These are phyloP conservation scores for Apiotrichum montevideense DNA, from an alignment of 1,284 basidiomycete genomes.

Conservation along the genomic window DNA sequence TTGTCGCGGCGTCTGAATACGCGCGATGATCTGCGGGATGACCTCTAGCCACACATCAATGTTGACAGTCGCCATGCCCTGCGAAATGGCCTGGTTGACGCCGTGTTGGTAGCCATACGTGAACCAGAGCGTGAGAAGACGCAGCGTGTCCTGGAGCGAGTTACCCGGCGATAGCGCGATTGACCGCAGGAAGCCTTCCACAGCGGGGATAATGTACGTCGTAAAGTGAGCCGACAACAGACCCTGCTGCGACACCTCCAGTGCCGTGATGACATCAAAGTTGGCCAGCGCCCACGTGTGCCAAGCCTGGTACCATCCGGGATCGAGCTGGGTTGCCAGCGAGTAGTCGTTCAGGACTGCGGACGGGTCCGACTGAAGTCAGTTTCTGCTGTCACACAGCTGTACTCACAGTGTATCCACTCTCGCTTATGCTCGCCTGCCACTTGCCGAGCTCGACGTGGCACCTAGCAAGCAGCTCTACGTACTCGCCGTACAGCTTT, in stretches of 20 bases:
- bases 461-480: conserved; percentile 86
- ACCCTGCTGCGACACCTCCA: conserved; percentile 68
- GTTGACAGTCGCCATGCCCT: conserved; percentile 82
- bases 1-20: conserved; percentile 87
- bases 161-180: conserved; percentile 86
- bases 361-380: conserved; percentile 55
- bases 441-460: conserved; percentile 96
- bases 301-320: conserved; percentile 98
- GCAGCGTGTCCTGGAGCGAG: conserved; percentile 89
- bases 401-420: conserved; percentile 50
- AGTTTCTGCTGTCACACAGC: background rate
- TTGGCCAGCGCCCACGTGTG: conserved; percentile 98
- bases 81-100: conserved; percentile 82
- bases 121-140: conserved; percentile 96
- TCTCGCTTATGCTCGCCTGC: conserved; percentile 69
- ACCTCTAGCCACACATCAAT: conserved; percentile 99
- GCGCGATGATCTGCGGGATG: conserved; percentile 97
- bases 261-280: conserved; percentile 84
- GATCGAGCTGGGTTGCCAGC: conserved; percentile 85
- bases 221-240: conserved; percentile 67
- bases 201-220: conserved; percentile 85
- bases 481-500: conserved; percentile 65
- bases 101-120: conserved; percentile 90
- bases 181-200: conserved; percentile 97
- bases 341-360: conserved; percentile 80